phyloP scores from a whole-genome alignment of 371 early-diverging fungal species.

The Actinomortierella ambigua region DNA sequence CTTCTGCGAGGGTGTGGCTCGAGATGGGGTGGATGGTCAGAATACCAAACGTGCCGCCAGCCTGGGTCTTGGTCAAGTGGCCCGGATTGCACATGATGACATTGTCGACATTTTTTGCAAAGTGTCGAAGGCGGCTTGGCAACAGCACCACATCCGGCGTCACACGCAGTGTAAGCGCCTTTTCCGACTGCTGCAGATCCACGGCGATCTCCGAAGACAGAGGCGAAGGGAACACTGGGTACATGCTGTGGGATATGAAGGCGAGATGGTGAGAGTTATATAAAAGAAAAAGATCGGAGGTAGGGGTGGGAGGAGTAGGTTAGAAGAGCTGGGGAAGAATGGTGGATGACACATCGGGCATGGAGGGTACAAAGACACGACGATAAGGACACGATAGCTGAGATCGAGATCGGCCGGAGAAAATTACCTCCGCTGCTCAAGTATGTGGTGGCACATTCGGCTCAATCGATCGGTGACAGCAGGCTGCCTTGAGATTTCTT shows the following conservation, averaged over 20 bases:
- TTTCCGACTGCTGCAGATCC: slow-evolving; percentile 51
- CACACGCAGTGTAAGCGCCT: slow-evolving; percentile 53
- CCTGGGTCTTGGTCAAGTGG: slow-evolving; percentile 59
- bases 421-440: slow-evolving; percentile 76
- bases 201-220: slow-evolving; percentile 60
- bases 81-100: slow-evolving; percentile 86
- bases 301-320: too few species aligned
- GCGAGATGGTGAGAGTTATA: background rate
- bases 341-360: background rate
- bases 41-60: slow-evolving; percentile 78
- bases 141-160: slow-evolving; percentile 85
- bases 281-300: background rate
- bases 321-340: background rate
- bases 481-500: slow-evolving; percentile 64
- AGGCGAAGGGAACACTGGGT: slow-evolving; percentile 56
- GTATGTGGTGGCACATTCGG: slow-evolving; percentile 67
- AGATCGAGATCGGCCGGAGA: too few species aligned
- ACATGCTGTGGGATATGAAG: slow-evolving; percentile 10
- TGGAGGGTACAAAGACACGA: background rate
- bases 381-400: slow-evolving; percentile 1
- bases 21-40: slow-evolving; percentile 71
- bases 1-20: slow-evolving; percentile 13
- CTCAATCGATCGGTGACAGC: slow-evolving; percentile 63
- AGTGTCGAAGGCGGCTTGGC: slow-evolving; percentile 71
- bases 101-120: slow-evolving; percentile 69